Conservation (phyloP, 2,329 filamentous ascomycete species). For the Xylariaceae sp. region DNA sequence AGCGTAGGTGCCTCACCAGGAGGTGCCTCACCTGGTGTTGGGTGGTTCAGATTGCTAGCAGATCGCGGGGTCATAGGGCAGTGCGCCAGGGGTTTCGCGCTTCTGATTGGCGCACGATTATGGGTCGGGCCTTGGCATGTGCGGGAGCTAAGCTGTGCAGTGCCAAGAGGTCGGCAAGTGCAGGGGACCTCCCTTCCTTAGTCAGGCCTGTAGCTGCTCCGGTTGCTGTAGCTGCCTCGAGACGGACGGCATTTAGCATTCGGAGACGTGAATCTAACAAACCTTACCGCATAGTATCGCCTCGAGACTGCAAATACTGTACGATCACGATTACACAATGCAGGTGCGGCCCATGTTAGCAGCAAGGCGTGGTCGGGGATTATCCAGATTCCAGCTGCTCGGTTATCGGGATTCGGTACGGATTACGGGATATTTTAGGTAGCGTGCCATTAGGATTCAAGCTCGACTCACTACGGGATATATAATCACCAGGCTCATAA, state of each 20-base stretch:
- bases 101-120: neutral
- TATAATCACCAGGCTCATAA: no score
- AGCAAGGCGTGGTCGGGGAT: neutral
- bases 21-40: neutral
- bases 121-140: neutral
- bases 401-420: neutral
- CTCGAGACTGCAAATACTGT: no score
- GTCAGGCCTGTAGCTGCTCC: neutral
- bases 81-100: neutral
- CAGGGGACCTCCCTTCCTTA: neutral
- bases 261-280: no score
- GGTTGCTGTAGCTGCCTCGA: neutral
- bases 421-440: no score
- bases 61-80: conserved; percentile 1
- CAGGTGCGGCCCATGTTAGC: no score
- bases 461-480: no score
- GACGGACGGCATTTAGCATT: no score
- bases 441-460: no score
- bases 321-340: no score
- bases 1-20: neutral
- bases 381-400: neutral
- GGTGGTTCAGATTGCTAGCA: neutral
- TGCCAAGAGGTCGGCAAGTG: neutral
- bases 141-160: conserved; percentile 1
- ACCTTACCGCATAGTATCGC: no score